Evolutionary conservation across 2,329 filamentous ascomycete species (phyloP).

Genomic region (Trichophyton equinum): DNA sequence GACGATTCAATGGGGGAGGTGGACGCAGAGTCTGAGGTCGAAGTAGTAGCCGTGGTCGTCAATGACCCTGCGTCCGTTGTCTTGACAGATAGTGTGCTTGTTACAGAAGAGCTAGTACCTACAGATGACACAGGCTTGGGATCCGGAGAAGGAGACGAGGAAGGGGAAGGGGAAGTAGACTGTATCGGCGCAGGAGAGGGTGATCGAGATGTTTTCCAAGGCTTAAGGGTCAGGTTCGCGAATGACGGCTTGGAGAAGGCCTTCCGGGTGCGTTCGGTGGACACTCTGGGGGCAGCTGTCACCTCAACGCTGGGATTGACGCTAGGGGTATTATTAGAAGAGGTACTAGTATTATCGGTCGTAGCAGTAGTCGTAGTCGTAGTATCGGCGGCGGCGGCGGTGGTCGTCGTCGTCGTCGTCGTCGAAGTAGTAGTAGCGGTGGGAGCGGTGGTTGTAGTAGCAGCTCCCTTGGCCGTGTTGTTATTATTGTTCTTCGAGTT

Average conservation of each 20-base stretch:
- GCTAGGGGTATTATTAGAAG: neutral
- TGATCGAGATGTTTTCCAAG: slow-evolving; percentile 38
- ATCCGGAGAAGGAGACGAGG: slow-evolving; percentile 19
- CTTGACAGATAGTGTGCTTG: neutral
- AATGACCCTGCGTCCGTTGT: neutral
- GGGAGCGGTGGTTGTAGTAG: neutral
- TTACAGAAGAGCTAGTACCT: neutral
- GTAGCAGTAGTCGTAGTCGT: neutral
- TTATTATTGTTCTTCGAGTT: neutral
- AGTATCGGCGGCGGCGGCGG: neutral
- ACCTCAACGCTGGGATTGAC: neutral
- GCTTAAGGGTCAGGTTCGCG: slow-evolving; percentile 39
- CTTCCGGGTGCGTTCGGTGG: slow-evolving; percentile 28
- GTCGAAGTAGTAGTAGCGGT: no score
- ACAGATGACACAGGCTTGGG: neutral
- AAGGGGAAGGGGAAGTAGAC: slow-evolving; percentile 16
- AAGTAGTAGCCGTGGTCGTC: neutral
- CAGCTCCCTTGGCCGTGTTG: neutral
- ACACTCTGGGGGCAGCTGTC: slow-evolving; percentile 15
- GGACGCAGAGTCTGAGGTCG: neutral
- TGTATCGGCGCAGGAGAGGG: slow-evolving; percentile 27
- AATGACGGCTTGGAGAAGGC: slow-evolving; percentile 28
- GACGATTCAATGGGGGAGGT: slow-evolving; percentile 2
- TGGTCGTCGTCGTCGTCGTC: neutral
- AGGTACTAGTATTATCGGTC: neutral